Base-by-base conservation (phyloP, 495 filamentous ascomycete genomes). In the Annulohypoxylon stygium region DNA sequence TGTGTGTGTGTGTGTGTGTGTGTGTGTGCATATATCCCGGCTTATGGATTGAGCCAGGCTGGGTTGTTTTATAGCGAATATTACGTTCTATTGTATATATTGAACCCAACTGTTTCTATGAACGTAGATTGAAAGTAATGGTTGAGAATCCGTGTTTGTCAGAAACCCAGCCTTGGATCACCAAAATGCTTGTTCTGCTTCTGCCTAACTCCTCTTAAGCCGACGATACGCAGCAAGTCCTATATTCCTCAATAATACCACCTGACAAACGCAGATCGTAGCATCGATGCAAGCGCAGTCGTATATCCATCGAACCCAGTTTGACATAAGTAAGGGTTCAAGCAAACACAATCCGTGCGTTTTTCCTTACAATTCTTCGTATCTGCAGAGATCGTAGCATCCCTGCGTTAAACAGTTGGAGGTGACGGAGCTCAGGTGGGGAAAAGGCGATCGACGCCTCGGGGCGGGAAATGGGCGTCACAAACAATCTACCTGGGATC, bases 1-100 rank as follows among this genome's bases (percentile, higher is more conserved):
- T 36, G 7, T n/a, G 34, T 53, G 25, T 12, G 11, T 23, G 20
- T 36, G 7, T n/a, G 34, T 53, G 25, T 12, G 11, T 23, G 20
- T 36, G 7, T n/a, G 34, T 53, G 25, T 12, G 11, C 20, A 5
- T 51, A 43, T 39, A 12, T 7, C 6, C 53, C 2, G 6, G 12
- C 30, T 26, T 20, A 61, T 47, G 25, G 45, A 51, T 25, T 37
- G 33, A 39, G 33, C 45, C 7, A 16, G 47, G 45, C 45, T 25
- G 33, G 47, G 26, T 39, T 50, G 9, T 51, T 25, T 18, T 25
- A n/a, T 64, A 48, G 51, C 26, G 55, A 41, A 45, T 59, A 41
- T 16, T 37, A 64, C 18, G 18, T 64, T 64, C 61, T 64, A 51
- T 34, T 64, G 61, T 64, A 64, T 39, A 64, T 64, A 64, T 51